A percentile compares a stretch with the other conserved stretches of the same genome.
Evolutionary conservation across 1,284 basidiomycete genomes (phyloP).

Genomic region (Ganoderma lucidum): DNA sequence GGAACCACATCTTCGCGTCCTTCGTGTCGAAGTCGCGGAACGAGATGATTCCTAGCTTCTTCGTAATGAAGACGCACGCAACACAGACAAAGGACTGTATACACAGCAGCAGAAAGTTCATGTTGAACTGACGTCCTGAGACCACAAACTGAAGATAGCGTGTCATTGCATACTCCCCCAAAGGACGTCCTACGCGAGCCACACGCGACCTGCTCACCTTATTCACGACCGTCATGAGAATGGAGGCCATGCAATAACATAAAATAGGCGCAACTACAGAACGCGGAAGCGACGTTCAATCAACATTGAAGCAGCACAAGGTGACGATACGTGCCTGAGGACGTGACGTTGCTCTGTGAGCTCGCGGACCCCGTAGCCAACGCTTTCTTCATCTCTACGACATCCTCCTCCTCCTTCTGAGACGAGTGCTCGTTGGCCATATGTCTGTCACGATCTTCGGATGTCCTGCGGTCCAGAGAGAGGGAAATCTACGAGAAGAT

Average conservation of each 20-base stretch:
- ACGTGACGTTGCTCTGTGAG: conserved; percentile 44
- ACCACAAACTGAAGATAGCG: conserved; percentile 81
- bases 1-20: conserved; percentile 95
- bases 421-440: conserved; percentile 26
- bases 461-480: not conserved
- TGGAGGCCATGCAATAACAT: conserved; percentile 94
- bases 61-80: conserved; percentile 76
- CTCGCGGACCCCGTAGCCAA: conserved; percentile 58
- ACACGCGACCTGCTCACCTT: conserved; percentile 70
- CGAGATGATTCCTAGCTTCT: conserved; percentile 85
- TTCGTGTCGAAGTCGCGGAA: conserved; percentile 87
- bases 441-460: not conserved
- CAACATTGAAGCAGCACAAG: not conserved
- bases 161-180: not conserved
- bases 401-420: conserved; percentile 51
- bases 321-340: conserved; percentile 48
- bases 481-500: not conserved
- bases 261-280: conserved; percentile 78
- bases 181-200: no score
- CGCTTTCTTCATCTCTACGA: conserved; percentile 69
- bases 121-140: conserved; percentile 92
- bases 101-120: conserved; percentile 95
- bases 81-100: conserved; percentile 94
- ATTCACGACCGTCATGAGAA: conserved; percentile 98
- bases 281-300: not conserved